Conservation (phyloP, 306 rosid species). For the Alnus glutinosa region DNA sequence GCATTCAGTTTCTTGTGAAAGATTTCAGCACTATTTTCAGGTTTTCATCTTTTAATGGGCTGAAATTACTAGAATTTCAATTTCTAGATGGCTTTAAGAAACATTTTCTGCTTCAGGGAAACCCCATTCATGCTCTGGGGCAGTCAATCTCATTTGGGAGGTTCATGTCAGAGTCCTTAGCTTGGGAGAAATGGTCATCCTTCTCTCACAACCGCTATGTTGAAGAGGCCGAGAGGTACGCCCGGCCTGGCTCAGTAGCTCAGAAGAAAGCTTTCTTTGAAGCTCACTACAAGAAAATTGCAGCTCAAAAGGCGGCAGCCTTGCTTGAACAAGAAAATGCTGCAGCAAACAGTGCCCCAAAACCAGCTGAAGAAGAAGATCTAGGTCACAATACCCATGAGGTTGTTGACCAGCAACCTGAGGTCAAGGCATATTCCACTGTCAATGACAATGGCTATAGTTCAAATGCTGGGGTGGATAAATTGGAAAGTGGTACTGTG, state of each 20-base stretch:
- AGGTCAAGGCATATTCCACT: constrained; percentile 19
- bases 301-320: constrained; percentile 80
- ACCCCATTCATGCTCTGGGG: constrained; percentile 70
- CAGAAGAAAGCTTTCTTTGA: constrained; percentile 99
- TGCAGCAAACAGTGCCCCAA: constrained; percentile 25
- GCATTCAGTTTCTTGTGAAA: background rate
- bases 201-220: constrained; percentile 88
- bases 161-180: constrained; percentile 72
- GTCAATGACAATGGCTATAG: constrained; percentile 11
- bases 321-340: constrained; percentile 71
- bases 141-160: constrained; percentile 91
- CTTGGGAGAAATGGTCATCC: constrained; percentile 92
- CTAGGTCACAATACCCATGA: constrained; percentile 15
- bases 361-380: constrained; percentile 18
- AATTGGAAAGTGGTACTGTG: constrained; percentile 31
- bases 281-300: constrained; percentile 92
- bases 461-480: constrained; percentile 31
- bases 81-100: background rate
- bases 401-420: constrained; percentile 34
- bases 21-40: background rate
- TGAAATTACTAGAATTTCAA: background rate
- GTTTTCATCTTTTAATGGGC: background rate
- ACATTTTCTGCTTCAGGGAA: constrained; percentile 44
- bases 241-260: constrained; percentile 90
- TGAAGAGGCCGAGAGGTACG: constrained; percentile 85